These are phyloP conservation scores for Entrophospora sp. DNA, from an alignment of 192 early-diverging fungal species.

Conservation along the genomic window DNA sequence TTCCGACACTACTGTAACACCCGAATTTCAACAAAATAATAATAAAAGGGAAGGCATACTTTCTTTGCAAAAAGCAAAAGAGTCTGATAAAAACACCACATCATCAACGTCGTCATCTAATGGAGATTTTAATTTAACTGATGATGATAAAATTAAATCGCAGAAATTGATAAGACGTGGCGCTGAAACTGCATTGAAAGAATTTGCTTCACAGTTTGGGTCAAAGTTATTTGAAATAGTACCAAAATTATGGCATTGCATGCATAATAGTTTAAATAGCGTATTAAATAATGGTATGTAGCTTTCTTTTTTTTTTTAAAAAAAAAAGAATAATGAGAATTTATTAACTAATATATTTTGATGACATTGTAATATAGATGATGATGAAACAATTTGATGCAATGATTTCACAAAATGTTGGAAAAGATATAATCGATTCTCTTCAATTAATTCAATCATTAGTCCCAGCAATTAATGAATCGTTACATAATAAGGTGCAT, in stretches of 20 bases:
- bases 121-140: slow-evolving; percentile 24
- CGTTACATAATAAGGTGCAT: slow-evolving; percentile 27
- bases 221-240: slow-evolving; percentile 52
- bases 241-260: slow-evolving; percentile 64
- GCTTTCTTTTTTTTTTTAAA: neutral
- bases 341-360: neutral
- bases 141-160: slow-evolving; percentile 40
- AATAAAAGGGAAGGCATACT: slow-evolving; percentile 36
- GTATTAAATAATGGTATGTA: slow-evolving; percentile 31
- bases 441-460: slow-evolving; percentile 66
- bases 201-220: slow-evolving; percentile 62
- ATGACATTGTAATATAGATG: neutral
- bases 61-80: slow-evolving; percentile 42
- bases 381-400: slow-evolving; percentile 13
- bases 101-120: slow-evolving; percentile 20
- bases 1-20: slow-evolving; percentile 65
- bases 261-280: slow-evolving; percentile 34
- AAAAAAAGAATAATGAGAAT: neutral
- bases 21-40: slow-evolving; percentile 50
- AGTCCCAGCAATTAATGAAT: slow-evolving; percentile 48
- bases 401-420: slow-evolving; percentile 27
- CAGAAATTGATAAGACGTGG: slow-evolving; percentile 58
- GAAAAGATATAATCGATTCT: slow-evolving; percentile 70
- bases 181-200: slow-evolving; percentile 49
- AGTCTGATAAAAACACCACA: slow-evolving; percentile 27